phyloP scores from a whole-genome alignment of 495 filamentous ascomycete genomes.

The Podospora tetraspora region DNA sequence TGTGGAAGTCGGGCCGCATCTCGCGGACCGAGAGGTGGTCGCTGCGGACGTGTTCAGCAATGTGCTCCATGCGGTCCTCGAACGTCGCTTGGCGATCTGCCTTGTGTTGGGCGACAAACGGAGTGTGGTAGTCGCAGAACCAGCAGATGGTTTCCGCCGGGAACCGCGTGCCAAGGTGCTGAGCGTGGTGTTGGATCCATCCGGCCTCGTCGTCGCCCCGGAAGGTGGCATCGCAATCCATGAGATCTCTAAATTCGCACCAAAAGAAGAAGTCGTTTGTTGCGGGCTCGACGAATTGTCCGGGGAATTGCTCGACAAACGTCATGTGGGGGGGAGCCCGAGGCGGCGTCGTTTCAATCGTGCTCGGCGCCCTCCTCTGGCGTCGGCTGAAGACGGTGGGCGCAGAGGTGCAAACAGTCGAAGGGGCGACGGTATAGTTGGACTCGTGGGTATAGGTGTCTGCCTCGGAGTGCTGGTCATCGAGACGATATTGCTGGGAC shows the following conservation, averaged over 20 bases:
- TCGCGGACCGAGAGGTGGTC: slow-evolving; percentile 14
- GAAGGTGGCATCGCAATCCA: slow-evolving; percentile 30
- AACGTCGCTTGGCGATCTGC: slow-evolving; percentile 25
- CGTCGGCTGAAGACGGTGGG: background rate
- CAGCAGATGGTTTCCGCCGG: slow-evolving; percentile 41
- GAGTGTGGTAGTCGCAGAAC: slow-evolving; percentile 42
- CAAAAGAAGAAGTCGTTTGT: slow-evolving; percentile 21
- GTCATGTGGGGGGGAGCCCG: background rate
- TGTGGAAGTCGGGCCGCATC: slow-evolving; percentile 39
- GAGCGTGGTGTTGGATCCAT: slow-evolving; percentile 43
- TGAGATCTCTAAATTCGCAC: slow-evolving; percentile 37
- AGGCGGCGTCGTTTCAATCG: background rate
- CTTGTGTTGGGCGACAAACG: slow-evolving; percentile 16
- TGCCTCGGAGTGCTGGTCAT: background rate
- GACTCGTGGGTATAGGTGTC: background rate
- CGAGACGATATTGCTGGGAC: background rate
- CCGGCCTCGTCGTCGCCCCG: slow-evolving; percentile 25
- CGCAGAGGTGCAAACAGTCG: background rate
- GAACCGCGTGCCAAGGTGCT: slow-evolving; percentile 28
- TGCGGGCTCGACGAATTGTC: background rate
- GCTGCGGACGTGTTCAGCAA: slow-evolving; percentile 33
- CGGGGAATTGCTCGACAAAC: slow-evolving; percentile 9
- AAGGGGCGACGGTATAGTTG: slow-evolving; percentile 2
- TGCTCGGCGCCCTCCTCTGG: background rate
- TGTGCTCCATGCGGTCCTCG: slow-evolving; percentile 41